A percentile compares a stretch with the other conserved stretches of the same genome.
phyloP scores from a whole-genome alignment of 192 early-diverging fungal genomes.

The Haplosporangium gracile region DNA sequence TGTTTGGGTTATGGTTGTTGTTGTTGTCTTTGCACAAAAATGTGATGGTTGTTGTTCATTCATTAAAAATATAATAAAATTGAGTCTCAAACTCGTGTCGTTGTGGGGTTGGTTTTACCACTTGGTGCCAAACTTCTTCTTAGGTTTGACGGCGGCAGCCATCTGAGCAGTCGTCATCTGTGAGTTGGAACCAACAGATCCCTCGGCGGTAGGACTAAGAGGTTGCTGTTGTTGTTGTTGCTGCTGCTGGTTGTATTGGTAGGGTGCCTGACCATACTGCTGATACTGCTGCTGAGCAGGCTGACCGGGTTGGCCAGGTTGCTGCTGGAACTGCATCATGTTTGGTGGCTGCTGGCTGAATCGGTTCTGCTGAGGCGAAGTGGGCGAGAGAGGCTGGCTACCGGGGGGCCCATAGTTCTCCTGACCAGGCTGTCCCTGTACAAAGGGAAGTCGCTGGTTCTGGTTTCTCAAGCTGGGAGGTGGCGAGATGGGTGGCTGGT shows the following conservation, averaged over 20 bases:
- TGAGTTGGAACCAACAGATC: constrained; percentile 20
- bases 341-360: constrained; percentile 17
- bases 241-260: constrained; percentile 14
- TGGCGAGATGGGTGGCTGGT: constrained; percentile 50
- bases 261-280: constrained; percentile 13
- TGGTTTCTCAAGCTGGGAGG: constrained; percentile 31
- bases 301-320: neutral
- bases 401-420: constrained; percentile 3
- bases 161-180: constrained; percentile 45
- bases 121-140: constrained; percentile 46
- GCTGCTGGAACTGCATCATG: constrained; percentile 14
- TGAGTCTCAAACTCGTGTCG: neutral
- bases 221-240: constrained; percentile 14
- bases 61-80: neutral
- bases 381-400: constrained; percentile 20
- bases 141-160: constrained; percentile 40
- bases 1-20: neutral
- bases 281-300: constrained; percentile 3
- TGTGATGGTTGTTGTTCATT: neutral
- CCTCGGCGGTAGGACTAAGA: neutral
- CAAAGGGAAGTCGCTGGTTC: neutral
- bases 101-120: constrained; percentile 17
- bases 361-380: constrained; percentile 21
- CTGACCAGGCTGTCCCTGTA: constrained; percentile 20
- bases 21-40: neutral